Conservation (phyloP, 805 yeast genomes). For the Lachancea nothofagi region DNA sequence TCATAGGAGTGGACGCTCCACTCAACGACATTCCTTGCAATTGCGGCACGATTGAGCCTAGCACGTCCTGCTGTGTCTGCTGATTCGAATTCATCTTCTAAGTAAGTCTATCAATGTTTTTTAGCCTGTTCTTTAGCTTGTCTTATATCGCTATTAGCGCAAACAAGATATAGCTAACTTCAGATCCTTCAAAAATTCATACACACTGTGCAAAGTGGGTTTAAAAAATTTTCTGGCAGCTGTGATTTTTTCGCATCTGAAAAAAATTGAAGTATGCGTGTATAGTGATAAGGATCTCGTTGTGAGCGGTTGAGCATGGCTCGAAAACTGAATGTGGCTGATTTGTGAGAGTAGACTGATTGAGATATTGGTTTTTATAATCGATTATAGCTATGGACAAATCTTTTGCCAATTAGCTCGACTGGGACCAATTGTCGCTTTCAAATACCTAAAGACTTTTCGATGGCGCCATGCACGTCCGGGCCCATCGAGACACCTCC, state of each 20-base stretch:
- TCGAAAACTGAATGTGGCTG: too few relatives aligned
- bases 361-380: too few relatives aligned
- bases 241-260: neutral
- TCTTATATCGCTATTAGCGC: neutral
- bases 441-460: conserved; percentile 52
- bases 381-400: too few relatives aligned
- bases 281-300: neutral
- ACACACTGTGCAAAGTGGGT: conserved; percentile 1
- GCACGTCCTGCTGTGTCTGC: conserved; percentile 13
- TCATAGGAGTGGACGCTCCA: conserved; percentile 12
- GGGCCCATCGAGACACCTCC: conserved; percentile 38
- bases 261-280: neutral
- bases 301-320: neutral
- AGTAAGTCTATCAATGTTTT: neutral
- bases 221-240: conserved; percentile 6
- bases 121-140: too few relatives aligned
- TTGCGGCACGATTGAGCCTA: conserved; percentile 20
- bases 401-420: too few relatives aligned
- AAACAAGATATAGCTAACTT: neutral
- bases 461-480: conserved; percentile 73
- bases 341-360: too few relatives aligned
- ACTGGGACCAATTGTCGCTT: neutral
- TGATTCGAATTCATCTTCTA: conserved; percentile 13
- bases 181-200: conserved; percentile 1
- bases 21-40: conserved; percentile 15